Evolutionary conservation across 164 flowering plant species (phyloP).

Genomic region (Vitis labrusca): DNA sequence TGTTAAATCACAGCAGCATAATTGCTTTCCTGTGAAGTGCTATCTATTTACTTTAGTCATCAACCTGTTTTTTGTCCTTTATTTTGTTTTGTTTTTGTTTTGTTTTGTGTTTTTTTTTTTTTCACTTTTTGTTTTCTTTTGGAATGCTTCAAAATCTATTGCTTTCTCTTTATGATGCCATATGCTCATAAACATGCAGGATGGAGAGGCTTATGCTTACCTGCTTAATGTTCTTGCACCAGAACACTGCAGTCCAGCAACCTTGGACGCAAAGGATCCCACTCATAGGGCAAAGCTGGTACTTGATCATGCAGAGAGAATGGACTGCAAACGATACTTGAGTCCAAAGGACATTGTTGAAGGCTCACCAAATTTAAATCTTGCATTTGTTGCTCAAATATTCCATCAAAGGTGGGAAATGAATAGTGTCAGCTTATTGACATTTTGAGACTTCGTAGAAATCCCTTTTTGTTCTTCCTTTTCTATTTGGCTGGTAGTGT

Average conservation of each 20-base stretch:
- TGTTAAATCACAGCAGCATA: background rate
- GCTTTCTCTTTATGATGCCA: background rate
- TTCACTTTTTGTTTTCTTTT: background rate
- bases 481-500: background rate
- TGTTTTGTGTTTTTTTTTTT: no score
- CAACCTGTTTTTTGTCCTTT: no score
- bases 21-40: background rate
- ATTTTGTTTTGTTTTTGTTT: no score
- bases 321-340: constrained; percentile 84
- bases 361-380: constrained; percentile 86
- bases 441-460: background rate
- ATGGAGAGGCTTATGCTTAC: constrained; percentile 90
- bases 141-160: background rate
- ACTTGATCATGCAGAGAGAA: constrained; percentile 86
- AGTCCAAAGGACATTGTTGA: constrained; percentile 80
- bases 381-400: constrained; percentile 90
- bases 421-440: background rate
- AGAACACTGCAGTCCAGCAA: constrained; percentile 64
- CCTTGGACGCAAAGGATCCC: constrained; percentile 71
- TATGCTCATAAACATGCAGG: constrained; percentile 39
- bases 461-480: background rate
- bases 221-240: constrained; percentile 97
- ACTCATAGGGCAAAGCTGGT: constrained; percentile 71
- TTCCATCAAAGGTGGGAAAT: constrained; percentile 76
- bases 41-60: background rate